Conservation (phyloP, 2,329 filamentous ascomycete genomes). For the Karstenula rhodostoma region DNA sequence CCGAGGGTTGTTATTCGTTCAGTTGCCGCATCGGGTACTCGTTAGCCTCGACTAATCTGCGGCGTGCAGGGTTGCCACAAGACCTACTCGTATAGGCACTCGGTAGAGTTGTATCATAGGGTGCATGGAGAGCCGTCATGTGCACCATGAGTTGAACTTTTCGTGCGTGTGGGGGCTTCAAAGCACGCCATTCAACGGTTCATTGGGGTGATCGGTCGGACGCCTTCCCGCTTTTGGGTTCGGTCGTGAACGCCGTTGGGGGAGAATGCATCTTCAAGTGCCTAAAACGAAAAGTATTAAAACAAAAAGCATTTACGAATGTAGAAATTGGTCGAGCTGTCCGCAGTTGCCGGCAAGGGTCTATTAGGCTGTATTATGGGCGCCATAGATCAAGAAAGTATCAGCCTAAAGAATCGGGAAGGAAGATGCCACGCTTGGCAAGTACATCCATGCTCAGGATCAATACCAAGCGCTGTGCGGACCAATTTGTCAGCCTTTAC, state of each 20-base stretch:
- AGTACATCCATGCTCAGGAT: background rate
- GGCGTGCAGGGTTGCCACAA: background rate
- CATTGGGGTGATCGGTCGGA: background rate
- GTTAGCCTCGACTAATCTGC: background rate
- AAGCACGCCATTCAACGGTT: background rate
- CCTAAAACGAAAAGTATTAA: background rate
- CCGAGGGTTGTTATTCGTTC: background rate
- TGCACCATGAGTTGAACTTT: background rate
- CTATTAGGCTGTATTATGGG: background rate
- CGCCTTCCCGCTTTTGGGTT: background rate
- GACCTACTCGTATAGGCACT: slow-evolving; percentile 3
- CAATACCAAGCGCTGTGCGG: background rate
- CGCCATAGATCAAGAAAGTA: background rate
- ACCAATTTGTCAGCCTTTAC: background rate
- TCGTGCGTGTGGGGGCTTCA: background rate
- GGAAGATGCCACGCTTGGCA: background rate
- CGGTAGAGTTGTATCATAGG: background rate
- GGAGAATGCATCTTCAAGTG: background rate
- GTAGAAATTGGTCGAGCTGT: background rate
- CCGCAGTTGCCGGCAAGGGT: background rate
- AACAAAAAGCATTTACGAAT: background rate
- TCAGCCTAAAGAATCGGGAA: background rate
- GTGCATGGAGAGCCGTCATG: background rate
- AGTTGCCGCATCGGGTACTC: background rate
- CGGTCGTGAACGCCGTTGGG: background rate